Evolutionary conservation across 1,284 basidiomycete genomes (phyloP).

Genomic region (Acaromyces ingoldii): DNA sequence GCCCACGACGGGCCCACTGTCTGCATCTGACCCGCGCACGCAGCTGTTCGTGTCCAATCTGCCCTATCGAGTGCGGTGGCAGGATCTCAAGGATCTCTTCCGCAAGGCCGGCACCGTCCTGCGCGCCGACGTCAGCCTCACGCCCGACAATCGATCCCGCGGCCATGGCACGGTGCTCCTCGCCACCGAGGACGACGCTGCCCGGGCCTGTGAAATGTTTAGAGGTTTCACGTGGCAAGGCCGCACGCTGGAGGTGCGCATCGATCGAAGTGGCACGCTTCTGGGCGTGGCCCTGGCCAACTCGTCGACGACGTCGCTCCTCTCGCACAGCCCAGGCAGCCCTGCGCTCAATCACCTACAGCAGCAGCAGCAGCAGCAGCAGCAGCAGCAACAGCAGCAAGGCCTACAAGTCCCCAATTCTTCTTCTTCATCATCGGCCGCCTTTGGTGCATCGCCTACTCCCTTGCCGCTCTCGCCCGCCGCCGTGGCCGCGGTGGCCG

Average conservation of each 20-base stretch:
- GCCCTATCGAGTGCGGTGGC: conserved; percentile 52
- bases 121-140: conserved; percentile 51
- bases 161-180: conserved; percentile 47
- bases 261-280: conserved; percentile 37
- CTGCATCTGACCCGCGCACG: conserved; percentile 68
- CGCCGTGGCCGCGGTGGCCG: too few relatives aligned
- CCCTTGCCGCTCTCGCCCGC: too few relatives aligned
- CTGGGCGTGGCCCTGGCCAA: conserved; percentile 7
- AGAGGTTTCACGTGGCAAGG: conserved; percentile 52
- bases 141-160: conserved; percentile 44
- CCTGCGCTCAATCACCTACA: too few relatives aligned
- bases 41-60: conserved; percentile 56
- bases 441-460: too few relatives aligned
- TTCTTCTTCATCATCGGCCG: too few relatives aligned
- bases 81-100: conserved; percentile 53
- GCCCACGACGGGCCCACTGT: conserved; percentile 26
- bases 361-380: too few relatives aligned
- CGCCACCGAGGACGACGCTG: conserved; percentile 50
- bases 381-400: too few relatives aligned
- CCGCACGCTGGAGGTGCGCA: conserved; percentile 41
- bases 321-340: too few relatives aligned
- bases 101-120: conserved; percentile 53
- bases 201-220: conserved; percentile 51
- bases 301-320: background rate
- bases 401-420: too few relatives aligned